Conservation (phyloP, 768 basidiomycete genomes). For the Daedaleopsis sinensis region DNA sequence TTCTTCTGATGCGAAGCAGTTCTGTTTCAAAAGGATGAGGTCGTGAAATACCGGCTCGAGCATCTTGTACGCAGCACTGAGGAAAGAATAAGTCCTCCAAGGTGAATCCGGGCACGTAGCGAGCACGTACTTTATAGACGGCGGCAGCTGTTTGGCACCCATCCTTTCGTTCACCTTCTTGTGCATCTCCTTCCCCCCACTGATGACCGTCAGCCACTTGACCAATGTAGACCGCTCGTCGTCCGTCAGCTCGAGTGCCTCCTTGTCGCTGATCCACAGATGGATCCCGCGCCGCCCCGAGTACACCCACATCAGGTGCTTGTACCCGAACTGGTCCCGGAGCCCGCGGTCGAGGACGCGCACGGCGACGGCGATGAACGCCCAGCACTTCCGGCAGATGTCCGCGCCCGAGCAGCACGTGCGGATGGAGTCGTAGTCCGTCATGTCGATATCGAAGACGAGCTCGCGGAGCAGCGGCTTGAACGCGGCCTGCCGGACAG, state of each 20-base stretch:
- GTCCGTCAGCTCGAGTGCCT: conserved; percentile 89
- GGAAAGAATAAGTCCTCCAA: not conserved
- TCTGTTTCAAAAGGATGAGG: conserved; percentile 80
- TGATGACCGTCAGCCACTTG: conserved; percentile 83
- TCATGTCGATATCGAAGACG: conserved; percentile 99
- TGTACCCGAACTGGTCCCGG: conserved; percentile 89
- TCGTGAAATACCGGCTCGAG: conserved; percentile 53
- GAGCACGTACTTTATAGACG: conserved; percentile 60
- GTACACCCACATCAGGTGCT: conserved; percentile 94
- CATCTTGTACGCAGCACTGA: conserved; percentile 16
- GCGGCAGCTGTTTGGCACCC: conserved; percentile 57
- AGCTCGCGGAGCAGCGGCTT: conserved; percentile 84
- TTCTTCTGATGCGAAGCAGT: conserved; percentile 71
- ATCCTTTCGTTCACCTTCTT: conserved; percentile 81
- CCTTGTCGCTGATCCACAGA: conserved; percentile 91
- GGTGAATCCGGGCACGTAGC: not conserved
- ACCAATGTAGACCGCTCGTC: conserved; percentile 88
- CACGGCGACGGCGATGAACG: conserved; percentile 91
- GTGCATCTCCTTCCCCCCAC: conserved; percentile 76
- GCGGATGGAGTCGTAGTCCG: conserved; percentile 94
- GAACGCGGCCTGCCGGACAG: conserved; percentile 68
- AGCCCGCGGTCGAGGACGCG: conserved; percentile 80
- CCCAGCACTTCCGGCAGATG: conserved; percentile 94
- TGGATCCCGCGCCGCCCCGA: conserved; percentile 99
- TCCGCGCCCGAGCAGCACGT: conserved; percentile 92